phyloP scores from a whole-genome alignment of 2,329 filamentous ascomycete species.

The Claviceps pusilla region DNA sequence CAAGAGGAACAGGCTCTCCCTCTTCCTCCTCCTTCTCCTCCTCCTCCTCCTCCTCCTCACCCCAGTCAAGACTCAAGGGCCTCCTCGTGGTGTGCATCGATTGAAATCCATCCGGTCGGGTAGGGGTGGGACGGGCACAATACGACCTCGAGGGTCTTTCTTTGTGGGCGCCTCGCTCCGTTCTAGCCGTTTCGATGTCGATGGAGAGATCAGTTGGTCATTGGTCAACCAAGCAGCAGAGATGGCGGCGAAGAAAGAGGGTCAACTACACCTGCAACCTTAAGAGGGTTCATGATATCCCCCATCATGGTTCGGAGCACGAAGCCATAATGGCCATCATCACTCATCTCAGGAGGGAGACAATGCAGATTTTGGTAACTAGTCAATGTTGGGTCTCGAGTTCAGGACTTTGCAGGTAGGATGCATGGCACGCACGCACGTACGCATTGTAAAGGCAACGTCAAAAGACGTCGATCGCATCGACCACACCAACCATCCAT shows the following conservation, averaged over 20 bases:
- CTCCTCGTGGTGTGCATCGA: neutral
- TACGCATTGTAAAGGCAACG: neutral
- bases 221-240: neutral
- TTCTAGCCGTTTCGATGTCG: neutral
- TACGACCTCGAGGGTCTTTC: neutral
- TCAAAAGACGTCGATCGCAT: neutral
- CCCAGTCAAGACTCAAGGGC: neutral
- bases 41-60: neutral
- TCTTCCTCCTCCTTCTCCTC: no score
- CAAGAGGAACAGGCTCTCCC: no score
- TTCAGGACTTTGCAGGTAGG: neutral
- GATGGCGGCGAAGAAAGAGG: neutral
- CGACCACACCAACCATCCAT: neutral
- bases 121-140: neutral
- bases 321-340: neutral
- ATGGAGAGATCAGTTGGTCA: neutral
- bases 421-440: neutral
- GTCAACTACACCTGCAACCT: neutral
- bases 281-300: no score
- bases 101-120: neutral
- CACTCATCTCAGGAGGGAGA: neutral
- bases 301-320: neutral
- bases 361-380: neutral
- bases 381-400: neutral
- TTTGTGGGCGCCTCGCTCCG: neutral